These are phyloP conservation scores for Penicillium fimorum DNA, from an alignment of 495 filamentous ascomycete species.

Conservation along the genomic window DNA sequence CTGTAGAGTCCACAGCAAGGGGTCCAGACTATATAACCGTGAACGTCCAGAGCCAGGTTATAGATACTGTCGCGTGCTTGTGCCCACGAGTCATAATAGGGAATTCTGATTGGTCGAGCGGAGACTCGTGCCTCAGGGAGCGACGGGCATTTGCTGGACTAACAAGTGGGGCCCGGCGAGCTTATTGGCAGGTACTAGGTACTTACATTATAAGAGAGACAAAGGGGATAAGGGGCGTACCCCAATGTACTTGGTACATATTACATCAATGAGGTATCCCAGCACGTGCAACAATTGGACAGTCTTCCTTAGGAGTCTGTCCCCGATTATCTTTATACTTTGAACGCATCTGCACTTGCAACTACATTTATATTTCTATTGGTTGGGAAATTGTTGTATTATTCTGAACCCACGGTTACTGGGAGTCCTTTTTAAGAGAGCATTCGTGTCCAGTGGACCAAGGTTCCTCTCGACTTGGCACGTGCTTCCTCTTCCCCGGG, in stretches of 20 bases:
- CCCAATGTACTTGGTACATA: conserved; percentile 9
- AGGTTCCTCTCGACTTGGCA: too few species aligned
- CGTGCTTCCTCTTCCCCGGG: too few species aligned
- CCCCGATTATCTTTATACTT: not conserved
- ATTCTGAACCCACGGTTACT: too few species aligned
- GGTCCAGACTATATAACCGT: conserved; percentile 12
- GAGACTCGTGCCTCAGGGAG: conserved; percentile 24
- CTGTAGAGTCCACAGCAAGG: conserved; percentile 11
- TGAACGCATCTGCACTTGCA: not conserved
- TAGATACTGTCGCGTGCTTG: conserved; percentile 49
- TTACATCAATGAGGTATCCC: conserved; percentile 19
- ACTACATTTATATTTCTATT: not conserved
- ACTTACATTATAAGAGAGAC: not conserved
- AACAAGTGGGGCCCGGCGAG: conserved; percentile 15
- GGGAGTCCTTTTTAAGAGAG: too few species aligned
- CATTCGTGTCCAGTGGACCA: too few species aligned
- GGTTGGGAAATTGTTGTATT: not conserved
- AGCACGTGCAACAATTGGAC: conserved; percentile 31
- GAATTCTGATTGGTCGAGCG: conserved; percentile 31
- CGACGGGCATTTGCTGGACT: conserved; percentile 25
- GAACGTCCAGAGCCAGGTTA: conserved; percentile 3
- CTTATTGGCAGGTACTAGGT: conserved; percentile 23
- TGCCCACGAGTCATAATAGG: conserved; percentile 35
- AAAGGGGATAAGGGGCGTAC: not conserved
- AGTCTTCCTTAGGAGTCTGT: not conserved